Evolutionary conservation across 2,329 filamentous ascomycete genomes (phyloP).

Genomic region (Colletotrichum plurivorum): DNA sequence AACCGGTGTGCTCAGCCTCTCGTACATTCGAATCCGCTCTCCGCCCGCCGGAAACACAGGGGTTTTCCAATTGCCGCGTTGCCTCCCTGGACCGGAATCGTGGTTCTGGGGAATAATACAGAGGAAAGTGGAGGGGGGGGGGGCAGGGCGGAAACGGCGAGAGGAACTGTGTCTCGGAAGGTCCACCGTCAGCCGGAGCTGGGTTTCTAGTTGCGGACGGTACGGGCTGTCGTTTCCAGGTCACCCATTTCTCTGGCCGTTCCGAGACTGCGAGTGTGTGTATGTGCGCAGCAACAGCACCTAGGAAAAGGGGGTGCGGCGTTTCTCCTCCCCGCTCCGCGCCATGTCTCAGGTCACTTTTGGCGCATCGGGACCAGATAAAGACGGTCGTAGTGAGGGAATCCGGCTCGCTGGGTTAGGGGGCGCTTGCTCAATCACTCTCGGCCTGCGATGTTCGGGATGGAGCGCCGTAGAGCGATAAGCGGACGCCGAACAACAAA

Average conservation of each 20-base stretch:
- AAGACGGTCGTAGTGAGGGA: slow-evolving; percentile 9
- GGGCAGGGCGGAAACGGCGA: neutral
- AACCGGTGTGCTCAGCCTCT: slow-evolving; percentile 20
- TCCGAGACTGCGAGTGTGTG: neutral
- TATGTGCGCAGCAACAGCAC: slow-evolving; percentile 12
- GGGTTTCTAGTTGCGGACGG: slow-evolving; percentile 31
- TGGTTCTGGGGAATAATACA: neutral
- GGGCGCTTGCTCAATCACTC: slow-evolving; percentile 1
- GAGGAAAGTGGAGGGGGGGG: neutral
- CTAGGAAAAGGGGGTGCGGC: neutral
- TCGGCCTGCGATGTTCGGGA: slow-evolving; percentile 11
- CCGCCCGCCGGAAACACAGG: slow-evolving; percentile 18
- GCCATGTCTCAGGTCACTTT: slow-evolving; percentile 36
- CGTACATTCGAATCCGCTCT: slow-evolving; percentile 4
- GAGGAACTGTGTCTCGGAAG: slow-evolving; percentile 34
- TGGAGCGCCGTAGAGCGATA: neutral
- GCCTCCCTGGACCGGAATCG: neutral
- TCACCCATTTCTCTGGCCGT: neutral
- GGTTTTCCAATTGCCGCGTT: slow-evolving; percentile 18
- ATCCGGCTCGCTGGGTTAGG: slow-evolving; percentile 31
- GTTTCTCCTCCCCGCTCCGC: slow-evolving; percentile 11
- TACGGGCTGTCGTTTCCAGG: slow-evolving; percentile 24
- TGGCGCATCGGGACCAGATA: slow-evolving; percentile 17
- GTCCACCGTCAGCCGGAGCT: slow-evolving; percentile 33
- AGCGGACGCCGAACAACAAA: slow-evolving; percentile 24